phyloP scores from a whole-genome alignment of 345 rosid genomes.

The Eucalyptus decipiens region DNA sequence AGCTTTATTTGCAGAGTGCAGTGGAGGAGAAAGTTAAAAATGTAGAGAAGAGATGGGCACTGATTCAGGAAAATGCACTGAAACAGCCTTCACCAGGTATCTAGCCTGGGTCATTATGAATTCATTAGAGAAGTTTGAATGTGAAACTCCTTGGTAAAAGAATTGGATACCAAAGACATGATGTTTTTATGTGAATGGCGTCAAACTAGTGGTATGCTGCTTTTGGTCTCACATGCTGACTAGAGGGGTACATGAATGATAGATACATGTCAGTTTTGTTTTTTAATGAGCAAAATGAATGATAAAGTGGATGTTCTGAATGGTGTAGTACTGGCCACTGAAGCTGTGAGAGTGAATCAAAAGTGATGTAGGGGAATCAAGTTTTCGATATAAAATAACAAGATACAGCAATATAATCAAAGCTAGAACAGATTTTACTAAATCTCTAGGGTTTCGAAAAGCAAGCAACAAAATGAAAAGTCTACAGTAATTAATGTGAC shows the following conservation, averaged over 20 bases:
- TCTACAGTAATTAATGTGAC: not conserved
- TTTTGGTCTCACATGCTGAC: not conserved
- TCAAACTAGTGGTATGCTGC: not conserved
- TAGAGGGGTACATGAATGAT: not conserved
- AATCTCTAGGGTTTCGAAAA: not conserved
- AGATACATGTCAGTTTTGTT: not conserved
- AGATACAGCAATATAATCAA: not conserved
- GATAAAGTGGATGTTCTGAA: not conserved
- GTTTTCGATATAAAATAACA: not conserved
- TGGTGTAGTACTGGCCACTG: not conserved
- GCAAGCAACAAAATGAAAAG: not conserved
- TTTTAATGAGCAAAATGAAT: not conserved
- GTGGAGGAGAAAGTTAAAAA: conserved; percentile 58
- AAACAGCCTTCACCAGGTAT: conserved; percentile 88
- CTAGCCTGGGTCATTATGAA: not conserved
- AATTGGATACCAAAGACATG: not conserved
- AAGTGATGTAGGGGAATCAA: not conserved
- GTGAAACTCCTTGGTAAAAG: not conserved
- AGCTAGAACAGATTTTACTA: not conserved
- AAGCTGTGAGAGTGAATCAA: not conserved
- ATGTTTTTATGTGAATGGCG: not conserved
- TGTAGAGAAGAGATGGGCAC: conserved; percentile 66
- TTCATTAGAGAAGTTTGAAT: not conserved
- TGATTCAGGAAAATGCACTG: conserved; percentile 53
- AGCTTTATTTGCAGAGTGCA: conserved; percentile 40